Evolutionary conservation across 257 asterid genomes (phyloP), one percentile per base, ranked within the genome.

Genomic region (Catharanthus roseus): DNA sequence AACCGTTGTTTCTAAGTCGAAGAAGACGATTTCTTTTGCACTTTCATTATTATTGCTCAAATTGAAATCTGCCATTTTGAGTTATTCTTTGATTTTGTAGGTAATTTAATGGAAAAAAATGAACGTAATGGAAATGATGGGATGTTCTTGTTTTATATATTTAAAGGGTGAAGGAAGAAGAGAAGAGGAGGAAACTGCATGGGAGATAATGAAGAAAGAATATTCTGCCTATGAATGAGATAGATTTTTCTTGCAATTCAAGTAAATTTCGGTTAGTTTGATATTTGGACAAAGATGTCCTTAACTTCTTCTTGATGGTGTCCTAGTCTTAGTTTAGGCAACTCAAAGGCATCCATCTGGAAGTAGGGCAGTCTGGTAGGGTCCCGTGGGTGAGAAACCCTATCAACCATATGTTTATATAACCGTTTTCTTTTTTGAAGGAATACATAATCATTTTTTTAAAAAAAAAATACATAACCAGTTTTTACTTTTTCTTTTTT

Each of bases 1-100:
- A 6, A 95, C 96, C 0, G 86, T 95, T 0, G 99, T 95, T 78
- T 95, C 99, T 45, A 95, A 67, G 49, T 95, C 99, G 26, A 95
- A 95, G 81, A 95, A 95, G 36, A 85, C 99, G n/a, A 95, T 87
- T 79, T 95, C 87, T 16, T 88, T 15, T 38, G 82, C 65, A 44
- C 72, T 70, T 61, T 73, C 77, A 13, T n/a, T n/a, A n/a, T n/a
- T n/a, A n/a, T 45, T 70, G 29, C 24, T 72, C 57, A 57, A 47
- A 41, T 45, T 72, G 13, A 79, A 65, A 67, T 61, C 70, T 31
- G 82, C 71, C 93, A 85, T 87, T 65, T 62, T 49, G 19, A 29
- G 8, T 57, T 68, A 10, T 18, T 33, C 12, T 23, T 34, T 24
- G 28, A 3, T 9, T 24, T 36, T 10, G 1, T 10, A 8, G 42